These are phyloP conservation scores for Sclerotinia minor DNA, from an alignment of 2,329 filamentous ascomycete species.

Conservation along the genomic window DNA sequence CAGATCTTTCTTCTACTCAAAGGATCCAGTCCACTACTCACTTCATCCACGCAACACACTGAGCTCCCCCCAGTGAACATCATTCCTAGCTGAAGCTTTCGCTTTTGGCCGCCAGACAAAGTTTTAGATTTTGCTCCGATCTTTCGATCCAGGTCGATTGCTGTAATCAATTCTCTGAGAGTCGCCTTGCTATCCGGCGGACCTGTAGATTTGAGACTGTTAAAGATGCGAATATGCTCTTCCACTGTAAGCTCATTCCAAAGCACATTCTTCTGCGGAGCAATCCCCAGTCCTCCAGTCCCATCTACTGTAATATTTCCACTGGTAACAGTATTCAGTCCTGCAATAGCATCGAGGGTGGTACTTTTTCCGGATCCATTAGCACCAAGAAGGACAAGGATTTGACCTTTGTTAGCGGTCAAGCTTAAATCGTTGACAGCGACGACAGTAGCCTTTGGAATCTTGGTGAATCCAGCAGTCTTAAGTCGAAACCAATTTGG, in stretches of 20 bases:
- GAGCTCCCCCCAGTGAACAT: conserved; percentile 90
- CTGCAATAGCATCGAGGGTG: conserved; percentile 83
- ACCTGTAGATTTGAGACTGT: conserved; percentile 69
- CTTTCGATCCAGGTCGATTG: conserved; percentile 76
- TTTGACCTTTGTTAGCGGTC: conserved; percentile 73
- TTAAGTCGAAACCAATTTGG: conserved; percentile 62
- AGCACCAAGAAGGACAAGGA: conserved; percentile 81
- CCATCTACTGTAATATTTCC: conserved; percentile 77
- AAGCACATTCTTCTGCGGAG: conserved; percentile 90
- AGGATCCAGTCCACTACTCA: conserved; percentile 84
- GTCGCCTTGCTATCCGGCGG: conserved; percentile 57
- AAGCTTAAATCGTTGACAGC: conserved; percentile 76
- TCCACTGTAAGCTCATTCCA: conserved; percentile 87
- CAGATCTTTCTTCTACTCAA: conserved; percentile 86
- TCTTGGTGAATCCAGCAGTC: conserved; percentile 39
- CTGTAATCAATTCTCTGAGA: conserved; percentile 62
- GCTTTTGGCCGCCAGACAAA: conserved; percentile 86
- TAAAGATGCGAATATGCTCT: conserved; percentile 84
- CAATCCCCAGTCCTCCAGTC: conserved; percentile 78
- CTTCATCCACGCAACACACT: conserved; percentile 89
- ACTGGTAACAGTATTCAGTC: conserved; percentile 72
- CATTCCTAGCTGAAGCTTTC: conserved; percentile 89
- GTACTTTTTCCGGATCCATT: conserved; percentile 92
- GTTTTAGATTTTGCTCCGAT: conserved; percentile 70
- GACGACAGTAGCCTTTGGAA: conserved; percentile 64